Evolutionary conservation across 495 filamentous ascomycete species (phyloP).

Genomic region (Xylaria intraflava): DNA sequence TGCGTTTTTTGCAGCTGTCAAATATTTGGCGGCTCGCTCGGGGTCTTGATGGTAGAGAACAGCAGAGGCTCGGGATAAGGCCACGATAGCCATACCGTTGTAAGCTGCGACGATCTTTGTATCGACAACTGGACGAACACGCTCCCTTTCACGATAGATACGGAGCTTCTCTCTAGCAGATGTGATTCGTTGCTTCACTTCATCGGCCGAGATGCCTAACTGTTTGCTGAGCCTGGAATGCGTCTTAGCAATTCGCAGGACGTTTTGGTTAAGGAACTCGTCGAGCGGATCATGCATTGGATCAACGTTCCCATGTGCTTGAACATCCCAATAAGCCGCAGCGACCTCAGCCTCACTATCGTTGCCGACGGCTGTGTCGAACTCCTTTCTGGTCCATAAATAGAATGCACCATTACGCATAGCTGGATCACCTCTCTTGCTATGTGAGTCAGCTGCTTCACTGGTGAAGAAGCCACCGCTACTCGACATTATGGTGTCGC

Average conservation of each 20-base stretch:
- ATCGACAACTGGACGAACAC: constrained; percentile 76
- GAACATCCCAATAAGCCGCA: constrained; percentile 79
- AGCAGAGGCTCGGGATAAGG: constrained; percentile 66
- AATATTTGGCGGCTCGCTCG: constrained; percentile 48
- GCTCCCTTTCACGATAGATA: constrained; percentile 64
- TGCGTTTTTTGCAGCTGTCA: constrained; percentile 59
- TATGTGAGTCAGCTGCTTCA: constrained; percentile 88
- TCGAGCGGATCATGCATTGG: constrained; percentile 80
- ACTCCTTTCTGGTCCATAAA: constrained; percentile 86
- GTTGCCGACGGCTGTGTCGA: constrained; percentile 66
- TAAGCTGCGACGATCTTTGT: constrained; percentile 84
- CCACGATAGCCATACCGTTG: constrained; percentile 87
- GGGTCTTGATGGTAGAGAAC: constrained; percentile 56
- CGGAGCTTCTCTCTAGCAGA: constrained; percentile 62
- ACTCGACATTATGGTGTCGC: constrained; percentile 55
- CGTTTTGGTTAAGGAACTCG: constrained; percentile 84
- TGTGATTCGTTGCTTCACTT: constrained; percentile 65
- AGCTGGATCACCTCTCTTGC: constrained; percentile 65
- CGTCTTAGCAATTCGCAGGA: constrained; percentile 44
- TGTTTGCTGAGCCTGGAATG: constrained; percentile 63
- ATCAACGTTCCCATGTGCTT: constrained; percentile 83
- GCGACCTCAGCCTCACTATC: constrained; percentile 60
- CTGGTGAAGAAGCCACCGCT: constrained; percentile 79
- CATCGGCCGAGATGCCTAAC: constrained; percentile 66
- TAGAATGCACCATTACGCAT: constrained; percentile 95